Evolutionary conservation across 2,329 filamentous ascomycete species (phyloP).

Genomic region (Colletotrichum orchidophilum): DNA sequence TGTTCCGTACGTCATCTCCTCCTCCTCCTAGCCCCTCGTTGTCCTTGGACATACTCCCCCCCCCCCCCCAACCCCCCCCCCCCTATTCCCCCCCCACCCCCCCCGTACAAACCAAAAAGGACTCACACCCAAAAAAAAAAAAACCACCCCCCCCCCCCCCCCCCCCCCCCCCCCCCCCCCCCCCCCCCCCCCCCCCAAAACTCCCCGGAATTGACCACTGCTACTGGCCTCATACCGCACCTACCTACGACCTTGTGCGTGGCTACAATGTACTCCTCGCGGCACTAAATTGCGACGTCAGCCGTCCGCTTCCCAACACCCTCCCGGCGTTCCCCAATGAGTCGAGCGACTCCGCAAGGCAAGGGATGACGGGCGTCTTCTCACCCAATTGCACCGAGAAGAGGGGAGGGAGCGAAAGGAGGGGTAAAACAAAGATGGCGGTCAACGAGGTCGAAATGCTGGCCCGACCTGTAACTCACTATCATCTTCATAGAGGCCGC

Average conservation of each 20-base stretch:
- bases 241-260: background rate
- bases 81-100: too few relatives aligned
- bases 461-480: background rate
- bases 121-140: too few relatives aligned
- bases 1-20: too few relatives aligned
- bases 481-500: background rate
- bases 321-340: background rate
- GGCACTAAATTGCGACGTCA: background rate
- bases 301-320: background rate
- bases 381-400: background rate
- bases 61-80: too few relatives aligned
- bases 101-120: too few relatives aligned
- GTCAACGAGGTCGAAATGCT: background rate
- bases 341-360: background rate
- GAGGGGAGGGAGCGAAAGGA: background rate
- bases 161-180: too few relatives aligned
- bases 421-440: conserved; percentile 8
- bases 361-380: background rate
- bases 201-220: background rate
- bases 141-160: too few relatives aligned
- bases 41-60: too few relatives aligned
- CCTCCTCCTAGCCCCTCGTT: too few relatives aligned
- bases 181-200: too few relatives aligned
- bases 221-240: background rate
- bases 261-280: background rate